Conservation (phyloP, 2,329 filamentous ascomycete genomes). For the Diaporthe sp. region DNA sequence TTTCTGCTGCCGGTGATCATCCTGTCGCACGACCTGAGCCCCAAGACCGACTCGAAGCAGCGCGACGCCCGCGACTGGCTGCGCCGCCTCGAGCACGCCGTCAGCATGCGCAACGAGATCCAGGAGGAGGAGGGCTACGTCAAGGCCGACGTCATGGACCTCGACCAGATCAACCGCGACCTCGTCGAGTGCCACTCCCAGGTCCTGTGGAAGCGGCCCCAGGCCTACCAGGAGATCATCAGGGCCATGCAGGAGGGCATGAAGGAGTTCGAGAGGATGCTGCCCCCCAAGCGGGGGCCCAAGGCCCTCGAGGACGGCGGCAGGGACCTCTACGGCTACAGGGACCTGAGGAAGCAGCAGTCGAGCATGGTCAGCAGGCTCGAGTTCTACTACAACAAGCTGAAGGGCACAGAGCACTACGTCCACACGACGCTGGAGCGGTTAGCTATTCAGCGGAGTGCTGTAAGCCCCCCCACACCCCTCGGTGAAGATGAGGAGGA, state of each 20-base stretch:
- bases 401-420: conserved; percentile 74
- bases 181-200: conserved; percentile 75
- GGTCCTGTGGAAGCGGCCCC: conserved; percentile 74
- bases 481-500: conserved; percentile 7
- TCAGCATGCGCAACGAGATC: conserved; percentile 73
- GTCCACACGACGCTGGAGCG: conserved; percentile 73
- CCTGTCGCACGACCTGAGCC: conserved; percentile 70
- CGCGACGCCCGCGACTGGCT: conserved; percentile 75
- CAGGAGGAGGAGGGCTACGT: conserved; percentile 69
- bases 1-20: conserved; percentile 72
- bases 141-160: conserved; percentile 64
- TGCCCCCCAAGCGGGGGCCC: conserved; percentile 44
- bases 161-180: conserved; percentile 73
- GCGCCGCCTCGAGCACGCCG: conserved; percentile 71
- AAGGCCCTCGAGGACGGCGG: conserved; percentile 31
- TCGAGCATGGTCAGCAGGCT: conserved; percentile 66
- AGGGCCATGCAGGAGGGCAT: conserved; percentile 64
- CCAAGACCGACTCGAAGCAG: conserved; percentile 71
- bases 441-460: conserved; percentile 72
- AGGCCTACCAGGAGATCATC: conserved; percentile 70
- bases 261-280: conserved; percentile 56
- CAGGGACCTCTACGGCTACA: conserved; percentile 44
- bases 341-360: conserved; percentile 62
- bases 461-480: conserved; percentile 59
- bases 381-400: conserved; percentile 73